Percentiles rank a stretch among this genome's conserved stretches.
Conservation (phyloP, 148 eudicot genomes). For the Rhododendron simsii region DNA sequence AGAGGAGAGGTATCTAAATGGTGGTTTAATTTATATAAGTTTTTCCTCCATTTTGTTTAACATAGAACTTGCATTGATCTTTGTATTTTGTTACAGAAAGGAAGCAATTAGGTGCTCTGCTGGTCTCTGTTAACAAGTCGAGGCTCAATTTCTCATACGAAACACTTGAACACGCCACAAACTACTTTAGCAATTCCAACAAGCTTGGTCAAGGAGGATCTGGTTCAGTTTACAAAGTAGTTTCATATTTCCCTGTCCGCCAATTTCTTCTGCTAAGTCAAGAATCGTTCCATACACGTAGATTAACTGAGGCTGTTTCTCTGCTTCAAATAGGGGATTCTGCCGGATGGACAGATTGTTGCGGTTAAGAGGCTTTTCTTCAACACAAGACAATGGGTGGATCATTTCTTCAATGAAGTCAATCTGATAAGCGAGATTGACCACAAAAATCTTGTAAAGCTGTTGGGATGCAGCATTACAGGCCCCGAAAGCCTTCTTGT, state of each 20-base stretch:
- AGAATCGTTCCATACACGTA: background rate
- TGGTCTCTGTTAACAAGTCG: slow-evolving; percentile 24
- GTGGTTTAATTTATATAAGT: background rate
- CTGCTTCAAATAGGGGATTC: slow-evolving; percentile 29
- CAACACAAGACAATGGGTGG: slow-evolving; percentile 49
- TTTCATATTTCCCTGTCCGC: background rate
- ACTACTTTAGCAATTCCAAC: slow-evolving; percentile 34
- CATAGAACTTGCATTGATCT: background rate
- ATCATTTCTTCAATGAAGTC: slow-evolving; percentile 56
- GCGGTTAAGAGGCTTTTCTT: slow-evolving; percentile 59
- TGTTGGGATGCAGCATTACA: slow-evolving; percentile 49
- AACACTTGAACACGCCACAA: slow-evolving; percentile 46
- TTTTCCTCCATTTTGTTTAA: background rate
- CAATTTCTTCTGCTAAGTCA: background rate
- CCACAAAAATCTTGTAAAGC: slow-evolving; percentile 50
- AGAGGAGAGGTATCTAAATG: slow-evolving; percentile 22
- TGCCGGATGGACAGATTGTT: slow-evolving; percentile 35
- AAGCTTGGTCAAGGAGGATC: slow-evolving; percentile 60
- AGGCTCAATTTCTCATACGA: slow-evolving; percentile 34
- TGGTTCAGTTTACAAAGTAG: slow-evolving; percentile 54
- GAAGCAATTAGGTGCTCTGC: slow-evolving; percentile 34
- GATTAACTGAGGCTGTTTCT: background rate
- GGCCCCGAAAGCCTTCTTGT: slow-evolving; percentile 63
- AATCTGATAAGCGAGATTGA: slow-evolving; percentile 44
- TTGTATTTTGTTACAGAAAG: slow-evolving; percentile 28